Conservation (phyloP, 495 filamentous ascomycete genomes). For the Hypoxylon cercidicola region DNA sequence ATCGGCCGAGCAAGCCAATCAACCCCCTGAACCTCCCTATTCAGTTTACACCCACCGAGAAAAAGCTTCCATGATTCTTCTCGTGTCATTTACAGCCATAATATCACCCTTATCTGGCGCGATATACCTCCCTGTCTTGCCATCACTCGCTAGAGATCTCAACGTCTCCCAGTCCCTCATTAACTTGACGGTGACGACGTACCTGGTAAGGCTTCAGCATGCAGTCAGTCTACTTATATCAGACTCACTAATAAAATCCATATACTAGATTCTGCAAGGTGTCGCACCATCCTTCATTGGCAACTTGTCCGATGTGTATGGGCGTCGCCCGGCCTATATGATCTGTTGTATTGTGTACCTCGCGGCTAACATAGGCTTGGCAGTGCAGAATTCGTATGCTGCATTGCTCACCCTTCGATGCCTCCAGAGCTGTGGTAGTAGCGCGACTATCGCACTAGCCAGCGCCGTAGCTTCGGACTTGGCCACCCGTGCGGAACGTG, state of each 20-base stretch:
- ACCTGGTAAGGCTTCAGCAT: slow-evolving; percentile 39
- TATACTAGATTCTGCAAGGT: slow-evolving; percentile 36
- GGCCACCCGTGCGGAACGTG: slow-evolving; percentile 57
- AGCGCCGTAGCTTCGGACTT: slow-evolving; percentile 63
- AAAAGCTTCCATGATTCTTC: slow-evolving; percentile 22
- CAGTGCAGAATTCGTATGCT: slow-evolving; percentile 58
- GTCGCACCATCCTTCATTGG: slow-evolving; percentile 62
- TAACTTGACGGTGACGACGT: slow-evolving; percentile 64
- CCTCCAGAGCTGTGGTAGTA: slow-evolving; percentile 61
- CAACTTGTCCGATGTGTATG: slow-evolving; percentile 58
- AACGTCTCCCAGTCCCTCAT: slow-evolving; percentile 58
- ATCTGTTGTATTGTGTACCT: slow-evolving; percentile 58
- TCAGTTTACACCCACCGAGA: slow-evolving; percentile 26
- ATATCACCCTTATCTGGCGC: slow-evolving; percentile 68
- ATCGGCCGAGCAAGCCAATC: background rate
- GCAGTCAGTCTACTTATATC: background rate
- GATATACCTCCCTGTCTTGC: slow-evolving; percentile 72
- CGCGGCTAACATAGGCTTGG: slow-evolving; percentile 62
- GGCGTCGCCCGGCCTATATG: slow-evolving; percentile 62
- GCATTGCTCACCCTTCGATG: slow-evolving; percentile 61
- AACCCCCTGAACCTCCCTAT: slow-evolving; percentile 16
- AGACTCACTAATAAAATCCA: background rate
- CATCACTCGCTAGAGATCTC: slow-evolving; percentile 56
- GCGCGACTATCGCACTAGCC: slow-evolving; percentile 54
- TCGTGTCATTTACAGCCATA: slow-evolving; percentile 56